Conservation (phyloP, 1,284 basidiomycete species). For the Sporisorium sorghi region DNA sequence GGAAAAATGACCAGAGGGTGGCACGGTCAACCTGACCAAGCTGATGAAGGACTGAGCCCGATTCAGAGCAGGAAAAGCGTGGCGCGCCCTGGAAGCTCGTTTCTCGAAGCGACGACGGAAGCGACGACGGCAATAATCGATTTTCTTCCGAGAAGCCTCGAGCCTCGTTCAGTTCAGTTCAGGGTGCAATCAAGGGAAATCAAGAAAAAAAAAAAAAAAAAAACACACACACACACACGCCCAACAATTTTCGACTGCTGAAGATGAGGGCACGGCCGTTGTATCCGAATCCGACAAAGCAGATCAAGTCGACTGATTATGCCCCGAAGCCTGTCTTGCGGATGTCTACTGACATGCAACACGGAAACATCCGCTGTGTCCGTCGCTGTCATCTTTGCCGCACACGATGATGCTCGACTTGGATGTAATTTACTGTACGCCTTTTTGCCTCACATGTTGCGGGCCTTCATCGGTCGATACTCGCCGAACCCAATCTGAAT, state of each 20-base stretch:
- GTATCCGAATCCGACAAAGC: conserved; percentile 37
- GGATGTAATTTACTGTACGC: too few species aligned
- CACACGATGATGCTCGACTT: not conserved
- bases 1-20: not conserved
- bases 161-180: not conserved
- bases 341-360: not conserved
- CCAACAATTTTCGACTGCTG: conserved; percentile 11
- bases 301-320: too few species aligned
- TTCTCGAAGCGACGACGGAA: too few species aligned
- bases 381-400: not conserved
- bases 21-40: conserved; percentile 1
- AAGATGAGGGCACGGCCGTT: conserved; percentile 11
- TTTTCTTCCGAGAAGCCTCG: conserved; percentile 8
- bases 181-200: not conserved
- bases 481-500: not conserved
- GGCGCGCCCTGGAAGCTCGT: not conserved
- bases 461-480: not conserved
- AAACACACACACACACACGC: not conserved
- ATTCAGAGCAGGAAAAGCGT: not conserved
- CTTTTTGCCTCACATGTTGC: not conserved
- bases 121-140: conserved; percentile 11
- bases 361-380: conserved; percentile 32
- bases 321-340: too few species aligned
- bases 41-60: conserved; percentile 7
- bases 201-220: not conserved